These are phyloP conservation scores for Phaseolus lunatus DNA, from an alignment of 306 rosid genomes.

Conservation along the genomic window DNA sequence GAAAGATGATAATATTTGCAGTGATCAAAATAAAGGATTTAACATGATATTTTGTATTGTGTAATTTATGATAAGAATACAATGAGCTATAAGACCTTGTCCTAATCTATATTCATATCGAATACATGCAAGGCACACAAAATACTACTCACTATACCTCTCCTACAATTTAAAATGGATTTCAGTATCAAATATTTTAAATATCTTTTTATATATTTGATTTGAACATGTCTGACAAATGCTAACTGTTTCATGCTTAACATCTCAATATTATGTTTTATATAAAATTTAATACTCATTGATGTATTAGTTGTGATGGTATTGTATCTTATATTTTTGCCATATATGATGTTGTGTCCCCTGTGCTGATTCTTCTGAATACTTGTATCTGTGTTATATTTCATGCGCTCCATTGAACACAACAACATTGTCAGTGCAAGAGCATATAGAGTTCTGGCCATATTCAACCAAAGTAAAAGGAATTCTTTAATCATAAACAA, in stretches of 20 bases:
- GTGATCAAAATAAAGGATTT: constrained; percentile 13
- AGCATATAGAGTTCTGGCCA: background rate
- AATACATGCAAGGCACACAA: constrained; percentile 5
- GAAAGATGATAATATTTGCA: constrained; percentile 13
- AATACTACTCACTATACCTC: background rate
- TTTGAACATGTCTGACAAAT: no score
- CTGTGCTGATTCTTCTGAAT: background rate
- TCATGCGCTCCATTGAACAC: background rate
- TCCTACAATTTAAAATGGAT: constrained; percentile 11
- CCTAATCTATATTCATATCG: background rate
- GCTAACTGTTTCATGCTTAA: background rate
- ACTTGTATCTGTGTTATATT: background rate
- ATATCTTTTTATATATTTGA: background rate
- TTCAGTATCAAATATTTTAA: background rate
- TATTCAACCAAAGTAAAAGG: background rate
- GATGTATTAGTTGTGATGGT: background rate
- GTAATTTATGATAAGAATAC: background rate
- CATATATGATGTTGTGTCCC: constrained; percentile 9
- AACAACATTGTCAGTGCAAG: background rate
- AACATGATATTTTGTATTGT: constrained; percentile 15
- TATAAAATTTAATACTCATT: background rate
- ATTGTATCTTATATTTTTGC: background rate
- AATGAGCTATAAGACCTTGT: background rate
- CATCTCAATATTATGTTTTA: constrained; percentile 6
- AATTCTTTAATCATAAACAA: background rate